Evolutionary conservation across 2,329 filamentous ascomycete genomes (phyloP).

Genomic region (Trichoderma semiorbis): DNA sequence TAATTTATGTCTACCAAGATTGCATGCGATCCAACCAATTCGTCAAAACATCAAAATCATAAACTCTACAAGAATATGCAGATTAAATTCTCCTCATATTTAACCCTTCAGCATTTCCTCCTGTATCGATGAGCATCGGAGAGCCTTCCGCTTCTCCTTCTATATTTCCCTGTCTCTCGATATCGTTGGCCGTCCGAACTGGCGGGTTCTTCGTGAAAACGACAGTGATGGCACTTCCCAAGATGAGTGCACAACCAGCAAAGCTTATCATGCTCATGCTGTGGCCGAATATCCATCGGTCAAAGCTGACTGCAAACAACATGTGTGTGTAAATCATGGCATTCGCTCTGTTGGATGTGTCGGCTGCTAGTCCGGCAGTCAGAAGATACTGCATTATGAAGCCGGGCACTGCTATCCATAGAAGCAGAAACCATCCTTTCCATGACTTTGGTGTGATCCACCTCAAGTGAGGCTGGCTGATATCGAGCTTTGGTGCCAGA

Average conservation of each 20-base stretch:
- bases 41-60: neutral
- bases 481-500: constrained; percentile 42
- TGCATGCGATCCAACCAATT: neutral
- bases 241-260: constrained; percentile 49
- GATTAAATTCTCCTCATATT: constrained; percentile 9
- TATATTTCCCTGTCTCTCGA: constrained; percentile 33
- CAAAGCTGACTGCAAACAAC: constrained; percentile 52
- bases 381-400: constrained; percentile 86
- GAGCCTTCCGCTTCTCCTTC: constrained; percentile 35
- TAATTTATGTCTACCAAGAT: neutral
- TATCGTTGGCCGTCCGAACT: constrained; percentile 31
- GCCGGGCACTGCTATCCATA: constrained; percentile 68
- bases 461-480: constrained; percentile 45
- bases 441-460: constrained; percentile 40
- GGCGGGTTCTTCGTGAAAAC: constrained; percentile 42
- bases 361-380: constrained; percentile 69
- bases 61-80: neutral
- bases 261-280: constrained; percentile 48
- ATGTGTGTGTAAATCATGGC: constrained; percentile 58
- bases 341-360: constrained; percentile 59
- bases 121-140: constrained; percentile 39
- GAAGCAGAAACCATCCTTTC: constrained; percentile 63
- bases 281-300: constrained; percentile 51
- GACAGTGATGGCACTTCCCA: constrained; percentile 52
- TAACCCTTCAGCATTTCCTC: constrained; percentile 26